Base-by-base conservation (phyloP, 495 filamentous ascomycete genomes). In the Lasiosphaeris hirsuta region DNA sequence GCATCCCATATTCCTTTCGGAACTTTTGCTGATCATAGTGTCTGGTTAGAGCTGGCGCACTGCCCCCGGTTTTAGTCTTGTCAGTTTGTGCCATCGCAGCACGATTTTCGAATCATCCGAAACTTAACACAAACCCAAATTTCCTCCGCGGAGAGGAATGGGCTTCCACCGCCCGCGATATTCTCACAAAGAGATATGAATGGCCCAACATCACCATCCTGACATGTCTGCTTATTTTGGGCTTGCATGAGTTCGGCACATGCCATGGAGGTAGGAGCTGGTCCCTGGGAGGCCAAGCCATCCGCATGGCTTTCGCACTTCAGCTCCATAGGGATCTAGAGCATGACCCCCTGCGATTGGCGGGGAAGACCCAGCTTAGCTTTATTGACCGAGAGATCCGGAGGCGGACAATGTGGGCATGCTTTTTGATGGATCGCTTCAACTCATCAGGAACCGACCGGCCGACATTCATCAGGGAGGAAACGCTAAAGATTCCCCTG, bases 211-310 rank as follows among this genome's bases (percentile, higher is more conserved):
- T 98, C 51, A 96, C 92, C 2, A 96, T 94, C 30, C 74, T 98
- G 33, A 96, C 91, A 11, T 91, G 91, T 17, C 85, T 96, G 52
- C 64, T 97, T 14, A 83, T 97, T 13, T 79, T 98, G 45, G 91
- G 92, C 11, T 75, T 98, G 46, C 94, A 98, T 66, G 92, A 96
- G 64, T 96, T 98, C 63, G 94, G 94, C 33, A 97, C 94, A 42
- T 97, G 94, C 67, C 92, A 97, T 68, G 94, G 94, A 58, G 93
- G 94, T 10, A 81, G 92, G 57, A 96, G 91, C 66, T 98, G 94
- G 94, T 90, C 94, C 48, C 82, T 96, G 61, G 90, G 91, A 38
- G 94, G 94, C 1, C 92, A 96, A 75, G 94, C 94, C 17, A 90
- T 94, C 64, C 81, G 94, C 41, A 98, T 97, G 94, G 94, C 92